Evolutionary conservation across 495 filamentous ascomycete genomes (phyloP).

Genomic region (Lichenothelia convexa): DNA sequence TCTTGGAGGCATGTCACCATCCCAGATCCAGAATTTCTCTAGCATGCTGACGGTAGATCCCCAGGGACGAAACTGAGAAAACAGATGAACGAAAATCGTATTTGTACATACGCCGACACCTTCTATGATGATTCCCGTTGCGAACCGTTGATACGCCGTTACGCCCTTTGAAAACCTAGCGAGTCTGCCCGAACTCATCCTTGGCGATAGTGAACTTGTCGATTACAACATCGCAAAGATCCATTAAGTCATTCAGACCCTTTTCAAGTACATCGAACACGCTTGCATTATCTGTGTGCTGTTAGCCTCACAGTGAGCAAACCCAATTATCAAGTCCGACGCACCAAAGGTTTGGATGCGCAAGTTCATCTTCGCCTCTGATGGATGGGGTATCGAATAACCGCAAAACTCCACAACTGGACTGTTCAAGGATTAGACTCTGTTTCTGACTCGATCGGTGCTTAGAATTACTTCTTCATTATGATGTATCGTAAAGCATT

Average conservation of each 20-base stretch:
- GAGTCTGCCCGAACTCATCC: slow-evolving; percentile 33
- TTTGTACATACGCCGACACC: slow-evolving; percentile 16
- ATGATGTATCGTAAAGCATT: slow-evolving; percentile 89
- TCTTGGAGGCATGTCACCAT: slow-evolving; percentile 63
- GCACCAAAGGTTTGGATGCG: slow-evolving; percentile 90
- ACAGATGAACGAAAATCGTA: not conserved
- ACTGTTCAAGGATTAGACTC: slow-evolving; percentile 23
- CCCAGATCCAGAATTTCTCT: too few relatives aligned
- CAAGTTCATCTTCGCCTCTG: slow-evolving; percentile 88
- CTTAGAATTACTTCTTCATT: slow-evolving; percentile 75
- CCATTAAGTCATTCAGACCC: slow-evolving; percentile 70
- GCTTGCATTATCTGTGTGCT: slow-evolving; percentile 55
- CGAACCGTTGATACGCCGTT: slow-evolving; percentile 8
- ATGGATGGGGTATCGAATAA: slow-evolving; percentile 94
- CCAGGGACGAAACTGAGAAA: slow-evolving; percentile 13
- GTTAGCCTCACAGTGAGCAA: too few relatives aligned
- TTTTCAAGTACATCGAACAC: slow-evolving; percentile 76
- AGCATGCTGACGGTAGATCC: too few relatives aligned
- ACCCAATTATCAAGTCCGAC: slow-evolving; percentile 13
- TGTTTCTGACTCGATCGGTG: not conserved
- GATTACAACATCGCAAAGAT: slow-evolving; percentile 76
- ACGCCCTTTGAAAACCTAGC: not conserved
- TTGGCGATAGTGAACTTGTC: slow-evolving; percentile 60
- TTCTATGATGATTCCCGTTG: slow-evolving; percentile 6
- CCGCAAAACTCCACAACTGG: slow-evolving; percentile 94